Evolutionary conservation across 176 grass and related monocot genomes (phyloP).

Genomic region (Musa troglodytarum): DNA sequence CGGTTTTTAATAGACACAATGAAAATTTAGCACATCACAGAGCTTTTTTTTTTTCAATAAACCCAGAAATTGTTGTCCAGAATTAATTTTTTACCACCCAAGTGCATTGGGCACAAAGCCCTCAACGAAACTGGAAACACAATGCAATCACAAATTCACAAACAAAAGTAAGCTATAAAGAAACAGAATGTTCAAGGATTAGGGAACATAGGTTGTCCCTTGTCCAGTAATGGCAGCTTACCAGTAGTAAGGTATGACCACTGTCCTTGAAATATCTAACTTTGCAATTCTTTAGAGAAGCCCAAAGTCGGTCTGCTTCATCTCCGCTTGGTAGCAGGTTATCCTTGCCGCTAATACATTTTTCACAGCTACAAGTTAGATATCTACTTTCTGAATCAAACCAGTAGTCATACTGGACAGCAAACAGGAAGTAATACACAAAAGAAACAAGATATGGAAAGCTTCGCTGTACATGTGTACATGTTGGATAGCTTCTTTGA

Average conservation of each 20-base stretch:
- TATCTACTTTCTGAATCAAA: background rate
- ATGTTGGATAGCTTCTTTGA: too few species aligned
- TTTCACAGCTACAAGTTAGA: background rate
- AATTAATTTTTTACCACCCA: too few species aligned
- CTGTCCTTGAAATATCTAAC: slow-evolving; percentile 92
- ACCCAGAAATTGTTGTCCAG: too few species aligned
- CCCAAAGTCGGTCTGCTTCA: slow-evolving; percentile 77
- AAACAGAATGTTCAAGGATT: background rate
- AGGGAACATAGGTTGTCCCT: background rate
- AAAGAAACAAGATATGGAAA: too few species aligned
- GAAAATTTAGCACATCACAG: background rate
- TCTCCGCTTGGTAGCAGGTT: slow-evolving; percentile 80
- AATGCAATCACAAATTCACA: background rate
- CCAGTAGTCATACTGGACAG: background rate
- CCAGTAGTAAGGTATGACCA: slow-evolving; percentile 81
- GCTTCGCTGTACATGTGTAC: too few species aligned
- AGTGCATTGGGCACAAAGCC: too few species aligned
- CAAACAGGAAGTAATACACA: background rate
- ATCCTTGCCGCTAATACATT: slow-evolving; percentile 56
- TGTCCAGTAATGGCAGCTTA: slow-evolving; percentile 19
- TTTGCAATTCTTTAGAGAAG: slow-evolving; percentile 65
- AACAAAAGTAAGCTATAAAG: background rate
- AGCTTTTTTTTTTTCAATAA: too few species aligned
- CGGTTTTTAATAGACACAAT: background rate
- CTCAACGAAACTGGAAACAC: background rate